Evolutionary conservation across 441 rosid species (phyloP), one percentile per base, ranked within the genome.

Genomic region (Croton laevigatus): DNA sequence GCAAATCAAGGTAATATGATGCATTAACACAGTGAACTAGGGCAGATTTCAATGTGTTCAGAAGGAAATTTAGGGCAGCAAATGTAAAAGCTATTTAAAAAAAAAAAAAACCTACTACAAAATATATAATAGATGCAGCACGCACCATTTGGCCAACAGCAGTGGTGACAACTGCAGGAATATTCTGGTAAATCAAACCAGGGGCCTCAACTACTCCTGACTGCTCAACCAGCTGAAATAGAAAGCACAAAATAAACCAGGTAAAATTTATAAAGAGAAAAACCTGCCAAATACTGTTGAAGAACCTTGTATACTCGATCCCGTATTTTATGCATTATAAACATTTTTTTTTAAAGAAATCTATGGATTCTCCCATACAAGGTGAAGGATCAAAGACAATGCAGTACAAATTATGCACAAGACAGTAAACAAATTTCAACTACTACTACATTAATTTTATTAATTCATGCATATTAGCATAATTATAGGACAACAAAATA

Each of bases 71-170:
- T 46, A 42, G 17, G 3, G 3, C 11, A 60, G 19, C 14, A n/a
- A 19, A 36, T 44, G 36, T 32, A n/a, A 45, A 16, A 54, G 48
- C 38, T 23, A 23, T 14, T n/a, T n/a, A n/a, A n/a, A n/a, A n/a
- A n/a, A n/a, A n/a, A n/a, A 5, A 44, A 16, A 61, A 22, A 44
- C n/a, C n/a, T n/a, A 20, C 13, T n/a, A 40, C 45, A 2, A 64
- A 13, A 44, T 62, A 27, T 2, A 27, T 2, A 67, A 11, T 45
- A 13, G 16, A 54, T 36, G 51, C 42, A 42, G 49, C 42, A 68
- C 71, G 23, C 81, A 93, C 97, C 98, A 89, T 90, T 71, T 90
- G 89, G 72, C 94, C 95, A 75, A 85, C 70, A 62, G 95, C 88
- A 42, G 96, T 89, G 44, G 90, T 83, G 9, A 76, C 66, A 49